These are phyloP conservation scores for Alternaria sp. DNA, from an alignment of 2,329 filamentous ascomycete species.

Conservation along the genomic window DNA sequence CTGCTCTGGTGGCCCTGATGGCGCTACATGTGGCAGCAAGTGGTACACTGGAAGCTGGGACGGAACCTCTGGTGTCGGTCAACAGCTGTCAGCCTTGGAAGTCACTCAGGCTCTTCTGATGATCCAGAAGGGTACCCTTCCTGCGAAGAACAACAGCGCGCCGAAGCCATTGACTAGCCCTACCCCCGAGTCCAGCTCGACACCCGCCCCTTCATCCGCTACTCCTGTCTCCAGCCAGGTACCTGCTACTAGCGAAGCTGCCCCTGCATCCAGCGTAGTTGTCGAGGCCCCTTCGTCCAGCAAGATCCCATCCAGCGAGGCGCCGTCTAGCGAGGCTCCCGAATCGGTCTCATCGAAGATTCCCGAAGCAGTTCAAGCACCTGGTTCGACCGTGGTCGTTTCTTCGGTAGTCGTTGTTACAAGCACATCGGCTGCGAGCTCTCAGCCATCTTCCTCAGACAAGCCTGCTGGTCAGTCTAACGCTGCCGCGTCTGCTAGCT, in stretches of 20 bases:
- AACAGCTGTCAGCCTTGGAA: slow-evolving; percentile 57
- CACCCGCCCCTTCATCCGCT: slow-evolving; percentile 6
- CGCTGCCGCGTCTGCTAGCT: slow-evolving; percentile 20
- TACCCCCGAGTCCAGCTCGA: slow-evolving; percentile 28
- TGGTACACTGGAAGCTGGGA: slow-evolving; percentile 57
- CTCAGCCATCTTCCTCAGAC: slow-evolving; percentile 11
- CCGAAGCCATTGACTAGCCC: slow-evolving; percentile 26
- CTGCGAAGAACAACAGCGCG: slow-evolving; percentile 34
- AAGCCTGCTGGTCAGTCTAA: slow-evolving; percentile 24
- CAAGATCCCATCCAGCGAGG: slow-evolving; percentile 12
- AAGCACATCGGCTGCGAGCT: slow-evolving; percentile 8
- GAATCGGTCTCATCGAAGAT: slow-evolving; percentile 12
- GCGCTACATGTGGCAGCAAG: slow-evolving; percentile 54
- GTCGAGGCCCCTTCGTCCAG: slow-evolving; percentile 1
- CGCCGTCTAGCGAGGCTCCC: slow-evolving; percentile 1
- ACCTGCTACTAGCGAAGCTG: slow-evolving; percentile 5
- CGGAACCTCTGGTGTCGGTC: slow-evolving; percentile 53
- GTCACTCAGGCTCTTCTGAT: slow-evolving; percentile 55
- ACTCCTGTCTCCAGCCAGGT: slow-evolving; percentile 10
- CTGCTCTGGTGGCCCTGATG: slow-evolving; percentile 53
- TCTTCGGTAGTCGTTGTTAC: slow-evolving; percentile 9
- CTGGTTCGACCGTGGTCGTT: background rate
- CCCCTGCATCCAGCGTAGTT: slow-evolving; percentile 7
- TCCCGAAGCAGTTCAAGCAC: slow-evolving; percentile 12
- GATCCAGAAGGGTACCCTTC: slow-evolving; percentile 42